Evolutionary conservation across 129 eudicot genomes (phyloP), one percentile per base, ranked within the genome.

Genomic region (Chrysanthemum makinoi): DNA sequence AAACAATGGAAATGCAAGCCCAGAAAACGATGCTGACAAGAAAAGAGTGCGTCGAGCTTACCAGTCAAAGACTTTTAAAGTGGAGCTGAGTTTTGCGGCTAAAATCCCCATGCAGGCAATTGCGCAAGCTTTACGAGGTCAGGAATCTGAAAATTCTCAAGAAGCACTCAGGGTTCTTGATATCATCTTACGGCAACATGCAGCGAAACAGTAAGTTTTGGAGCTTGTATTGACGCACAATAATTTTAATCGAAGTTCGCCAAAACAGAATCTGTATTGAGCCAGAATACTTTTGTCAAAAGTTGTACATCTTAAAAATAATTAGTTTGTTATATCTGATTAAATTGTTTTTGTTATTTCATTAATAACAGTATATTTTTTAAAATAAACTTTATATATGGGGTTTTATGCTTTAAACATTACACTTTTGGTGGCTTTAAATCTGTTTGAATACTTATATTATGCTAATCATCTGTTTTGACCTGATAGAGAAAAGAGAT

Each of bases 41-140:
- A 91, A 91, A 57, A 77, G 96, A 70, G 0, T 83, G 12, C 74
- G 96, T 14, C 87, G 97, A 0, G 84, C 91, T 0, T 91, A 88
- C 69, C 84, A 85, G 22, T 86, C 96, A 0, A 91, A 91, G 35
- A 88, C 89, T 7, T 88, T 78, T 65, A 91, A 88, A 75, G 95
- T 92, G 46, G 98, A 92, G 75, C 73, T 92, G 49, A 86, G 91
- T 62, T 92, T 82, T 80, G 98, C 98, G 22, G 96, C 96, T 0
- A 89, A 83, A 74, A 92, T 92, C 47, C 96, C 98, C 1, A 88
- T 92, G 98, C 95, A 89, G 81, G 86, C 96, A 35, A 88, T 92
- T 66, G 96, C 88, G 8, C 87, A 86, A 70, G 98, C 96, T 3
- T 63, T 92, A 11, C 82, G 96, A 8, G 98, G 98, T 10, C 91